Evolutionary conservation across 108 stramenopile species (phyloP), one percentile per base, ranked within the genome.

Genomic region (Seminavis robusta): DNA sequence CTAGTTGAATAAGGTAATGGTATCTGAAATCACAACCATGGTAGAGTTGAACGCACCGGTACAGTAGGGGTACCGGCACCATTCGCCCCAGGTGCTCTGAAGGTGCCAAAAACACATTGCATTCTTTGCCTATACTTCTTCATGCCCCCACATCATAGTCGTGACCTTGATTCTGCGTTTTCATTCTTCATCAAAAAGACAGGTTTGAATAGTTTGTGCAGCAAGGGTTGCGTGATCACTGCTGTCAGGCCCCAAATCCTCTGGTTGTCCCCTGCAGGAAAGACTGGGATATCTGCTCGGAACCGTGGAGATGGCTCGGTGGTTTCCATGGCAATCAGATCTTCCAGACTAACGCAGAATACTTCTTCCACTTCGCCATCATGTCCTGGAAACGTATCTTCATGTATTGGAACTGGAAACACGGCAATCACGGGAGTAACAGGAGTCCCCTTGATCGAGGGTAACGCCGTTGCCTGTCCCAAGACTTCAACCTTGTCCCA

Each of bases 221-320:
- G 61, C 33, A 92, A 26, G 0, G 84, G 82, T 50, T 79, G 55
- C 37, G 84, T 60, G 13, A 88, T 61, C 49, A 77, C 43, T 6
- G 90, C 90, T 16, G 90, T 92, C 65, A 92, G 69, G 9, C 90
- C 90, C 90, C 90, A 92, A 40, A 92, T 83, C 38, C 71, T 65
- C 40, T 74, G 56, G 4, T 65, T 69, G 15, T 82, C 56, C 40
- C 19, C 49, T 23, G 65, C 74, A 6, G 65, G 77, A 76, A 71
- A 92, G 0, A 76, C 81, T 3, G 90, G 84, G 33, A 46, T 32
- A 20, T 26, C 36, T 13, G 33, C 39, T 6, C 45, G 41, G 41
- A 73, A 78, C 11, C 65, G 58, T 21, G 45, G 44, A 20, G 78
- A 38, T 0, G 34, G 25, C 41, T 84, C 73, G 3, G 54, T 45